A percentile compares a stretch with the other conserved stretches of the same genome.
Conservation (phyloP, 768 basidiomycete species). For the Lentinula sp. region DNA sequence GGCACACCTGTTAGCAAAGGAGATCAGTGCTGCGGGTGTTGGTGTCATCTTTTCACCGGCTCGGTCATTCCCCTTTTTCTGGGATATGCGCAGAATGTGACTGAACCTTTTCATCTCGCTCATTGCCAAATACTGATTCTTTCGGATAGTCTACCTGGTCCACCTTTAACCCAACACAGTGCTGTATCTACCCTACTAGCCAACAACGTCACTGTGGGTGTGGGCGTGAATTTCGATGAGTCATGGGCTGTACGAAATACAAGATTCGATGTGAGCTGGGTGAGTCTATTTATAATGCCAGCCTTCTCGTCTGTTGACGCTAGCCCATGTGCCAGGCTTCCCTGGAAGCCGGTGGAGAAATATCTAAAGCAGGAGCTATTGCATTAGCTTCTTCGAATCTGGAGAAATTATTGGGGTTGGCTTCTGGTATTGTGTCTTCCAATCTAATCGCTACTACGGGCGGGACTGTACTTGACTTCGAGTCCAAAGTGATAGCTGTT, state of each 20-base stretch:
- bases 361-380: slow-evolving; percentile 29
- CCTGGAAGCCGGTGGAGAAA: slow-evolving; percentile 21
- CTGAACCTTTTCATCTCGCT: neutral
- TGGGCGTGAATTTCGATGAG: slow-evolving; percentile 49
- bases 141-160: slow-evolving; percentile 24
- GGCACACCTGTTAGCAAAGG: slow-evolving; percentile 65
- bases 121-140: neutral
- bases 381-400: slow-evolving; percentile 36
- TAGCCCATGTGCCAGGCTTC: neutral
- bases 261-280: slow-evolving; percentile 77
- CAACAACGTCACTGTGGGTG: slow-evolving; percentile 63
- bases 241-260: slow-evolving; percentile 59
- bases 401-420: slow-evolving; percentile 35
- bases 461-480: slow-evolving; percentile 32
- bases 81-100: slow-evolving; percentile 61
- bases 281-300: slow-evolving; percentile 22
- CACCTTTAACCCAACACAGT: slow-evolving; percentile 42
- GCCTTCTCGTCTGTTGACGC: too few relatives aligned
- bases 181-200: slow-evolving; percentile 49
- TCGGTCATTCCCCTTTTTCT: slow-evolving; percentile 60
- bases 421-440: slow-evolving; percentile 4
- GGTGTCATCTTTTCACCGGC: slow-evolving; percentile 67
- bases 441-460: slow-evolving; percentile 32
- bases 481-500: slow-evolving; percentile 34
- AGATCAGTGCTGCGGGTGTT: slow-evolving; percentile 60